phyloP scores from a whole-genome alignment of 768 basidiomycete species.

The Phaeotremella skinneri region DNA sequence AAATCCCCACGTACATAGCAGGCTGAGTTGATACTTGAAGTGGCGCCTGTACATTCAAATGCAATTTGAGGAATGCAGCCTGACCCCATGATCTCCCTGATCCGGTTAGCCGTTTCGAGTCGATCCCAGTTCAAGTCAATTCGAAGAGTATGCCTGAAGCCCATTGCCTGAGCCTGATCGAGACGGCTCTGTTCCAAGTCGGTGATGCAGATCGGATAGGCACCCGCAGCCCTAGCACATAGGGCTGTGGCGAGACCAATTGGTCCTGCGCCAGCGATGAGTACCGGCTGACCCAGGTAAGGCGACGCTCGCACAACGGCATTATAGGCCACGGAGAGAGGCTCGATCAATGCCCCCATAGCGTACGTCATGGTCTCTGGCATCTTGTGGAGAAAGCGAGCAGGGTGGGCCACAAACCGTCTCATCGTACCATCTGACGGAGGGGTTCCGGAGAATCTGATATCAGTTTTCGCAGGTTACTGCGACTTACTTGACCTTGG shows the following conservation, averaged over 20 bases:
- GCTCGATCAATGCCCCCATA: slow-evolving; percentile 33
- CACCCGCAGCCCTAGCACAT: slow-evolving; percentile 32
- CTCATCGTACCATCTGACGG: slow-evolving; percentile 35
- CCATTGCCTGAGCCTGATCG: slow-evolving; percentile 21
- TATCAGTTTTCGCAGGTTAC: background rate
- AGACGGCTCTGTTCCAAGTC: slow-evolving; percentile 32
- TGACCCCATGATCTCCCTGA: slow-evolving; percentile 26
- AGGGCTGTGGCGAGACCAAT: slow-evolving; percentile 35
- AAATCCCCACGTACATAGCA: slow-evolving; percentile 25
- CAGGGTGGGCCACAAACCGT: slow-evolving; percentile 37
- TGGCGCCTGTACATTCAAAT: slow-evolving; percentile 38
- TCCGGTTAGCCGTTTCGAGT: slow-evolving; percentile 20
- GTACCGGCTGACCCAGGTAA: slow-evolving; percentile 34
- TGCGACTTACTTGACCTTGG: slow-evolving; percentile 30
- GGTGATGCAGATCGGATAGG: slow-evolving; percentile 32
- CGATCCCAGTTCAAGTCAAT: slow-evolving; percentile 32
- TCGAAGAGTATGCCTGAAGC: slow-evolving; percentile 26
- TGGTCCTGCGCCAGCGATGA: slow-evolving; percentile 37
- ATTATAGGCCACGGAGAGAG: slow-evolving; percentile 35
- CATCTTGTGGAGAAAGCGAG: slow-evolving; percentile 37
- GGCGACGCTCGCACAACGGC: slow-evolving; percentile 26
- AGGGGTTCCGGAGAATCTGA: slow-evolving; percentile 34
- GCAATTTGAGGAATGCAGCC: slow-evolving; percentile 30
- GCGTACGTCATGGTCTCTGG: slow-evolving; percentile 36
- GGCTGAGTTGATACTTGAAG: slow-evolving; percentile 27